Base-by-base conservation (phyloP, 2,329 filamentous ascomycete species). In the Diaporthe aspalathi region DNA sequence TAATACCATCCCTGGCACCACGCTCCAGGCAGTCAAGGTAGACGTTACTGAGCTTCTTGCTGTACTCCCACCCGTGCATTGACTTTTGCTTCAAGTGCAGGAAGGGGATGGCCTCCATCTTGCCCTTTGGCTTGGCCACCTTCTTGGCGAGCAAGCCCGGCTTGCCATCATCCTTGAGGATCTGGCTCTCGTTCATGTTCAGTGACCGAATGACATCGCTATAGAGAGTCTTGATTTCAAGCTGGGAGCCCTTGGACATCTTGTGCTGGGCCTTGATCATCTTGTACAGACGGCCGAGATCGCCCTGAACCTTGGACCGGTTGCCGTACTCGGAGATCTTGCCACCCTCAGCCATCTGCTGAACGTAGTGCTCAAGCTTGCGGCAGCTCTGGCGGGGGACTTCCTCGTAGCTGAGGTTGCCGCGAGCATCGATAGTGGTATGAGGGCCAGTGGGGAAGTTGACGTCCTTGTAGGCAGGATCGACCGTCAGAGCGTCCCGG, bases 321-420 rank as follows among this genome's bases (percentile, higher is more conserved):
- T 97, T 98, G 80, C 95, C 96, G 81, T 99, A 99, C 82, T 99
- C 96, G 38, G 95, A 97, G 77, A 99, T 97, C 84, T 98, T 98
- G 79, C 96, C 96, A 74, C 96, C 96, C 76, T 98, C 95, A 12
- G 95, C 95, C 96, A 99, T 98, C 81, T 98, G 94, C 79, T 94
- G 94, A 63, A 99, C 96, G 78, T 99, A 99, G 82, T 98, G 95
- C 84, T 99, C 96, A 54, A 99, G 89, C 85, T 99, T 99, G 77
- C 96, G 92, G 81, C 95, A 96, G 80, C 94, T 97, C 43, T 93
- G 87, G 68, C 96, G 90, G 68, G 95, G 93, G 9, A 92, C 89
- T 82, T 99, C 96, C 79, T 95, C 88, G 80, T 97, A 99, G 78
- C 93, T 93, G 80, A 99, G 90, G 83, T 97, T 97, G 73, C 96